These are phyloP conservation scores for Zea mays DNA, from an alignment of 176 grass and related monocot genomes.

Conservation along the genomic window DNA sequence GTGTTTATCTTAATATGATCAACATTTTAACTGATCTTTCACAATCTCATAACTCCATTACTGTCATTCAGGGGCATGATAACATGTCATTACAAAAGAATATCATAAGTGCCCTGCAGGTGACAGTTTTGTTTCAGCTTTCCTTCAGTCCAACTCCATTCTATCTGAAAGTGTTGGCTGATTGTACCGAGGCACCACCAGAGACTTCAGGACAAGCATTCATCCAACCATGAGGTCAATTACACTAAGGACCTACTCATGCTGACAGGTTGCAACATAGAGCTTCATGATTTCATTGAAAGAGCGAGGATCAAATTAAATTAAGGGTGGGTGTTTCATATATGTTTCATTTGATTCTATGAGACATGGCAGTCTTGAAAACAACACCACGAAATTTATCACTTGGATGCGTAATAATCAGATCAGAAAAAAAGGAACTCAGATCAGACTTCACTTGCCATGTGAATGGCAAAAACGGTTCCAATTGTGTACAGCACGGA, in stretches of 20 bases:
- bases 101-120: slow-evolving; percentile 54
- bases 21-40: slow-evolving; percentile 67
- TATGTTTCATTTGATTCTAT: too few relatives aligned
- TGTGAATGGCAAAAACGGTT: not conserved
- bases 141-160: slow-evolving; percentile 37
- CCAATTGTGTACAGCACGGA: not conserved
- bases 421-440: not conserved
- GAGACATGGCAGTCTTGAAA: too few relatives aligned
- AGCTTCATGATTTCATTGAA: slow-evolving; percentile 58
- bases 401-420: not conserved
- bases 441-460: not conserved
- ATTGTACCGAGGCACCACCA: slow-evolving; percentile 49
- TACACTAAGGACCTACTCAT: slow-evolving; percentile 52
- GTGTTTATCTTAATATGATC: too few relatives aligned
- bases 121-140: slow-evolving; percentile 74
- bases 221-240: slow-evolving; percentile 49
- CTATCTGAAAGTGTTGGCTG: slow-evolving; percentile 55
- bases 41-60: slow-evolving; percentile 63
- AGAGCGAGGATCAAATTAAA: slow-evolving; percentile 47
- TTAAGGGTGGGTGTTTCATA: too few relatives aligned
- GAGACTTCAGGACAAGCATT: slow-evolving; percentile 52
- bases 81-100: slow-evolving; percentile 84
- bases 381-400: not conserved
- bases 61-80: slow-evolving; percentile 57
- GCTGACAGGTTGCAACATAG: slow-evolving; percentile 47